Evolutionary conservation across 169 alveolate genomes (phyloP).

Genomic region (Cryptosporidium baileyi): DNA sequence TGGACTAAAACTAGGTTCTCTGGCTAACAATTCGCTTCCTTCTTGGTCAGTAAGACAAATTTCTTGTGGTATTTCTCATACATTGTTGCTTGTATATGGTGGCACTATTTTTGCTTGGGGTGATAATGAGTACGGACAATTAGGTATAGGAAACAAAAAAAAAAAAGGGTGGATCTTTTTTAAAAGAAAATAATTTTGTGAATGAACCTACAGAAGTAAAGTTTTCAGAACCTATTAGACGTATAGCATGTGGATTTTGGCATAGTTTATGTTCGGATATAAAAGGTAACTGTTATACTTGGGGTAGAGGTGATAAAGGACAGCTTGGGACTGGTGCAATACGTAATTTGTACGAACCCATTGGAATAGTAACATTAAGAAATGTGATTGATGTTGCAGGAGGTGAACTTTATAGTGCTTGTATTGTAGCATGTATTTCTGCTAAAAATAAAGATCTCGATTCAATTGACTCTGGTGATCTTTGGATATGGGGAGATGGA

Average conservation of each 20-base stretch:
- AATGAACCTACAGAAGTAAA: slow-evolving; percentile 20
- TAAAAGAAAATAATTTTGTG: neutral
- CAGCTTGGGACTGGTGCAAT: slow-evolving; percentile 75
- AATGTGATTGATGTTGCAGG: slow-evolving; percentile 84
- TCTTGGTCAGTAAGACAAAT: slow-evolving; percentile 68
- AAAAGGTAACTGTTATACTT: slow-evolving; percentile 25
- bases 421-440: slow-evolving; percentile 73
- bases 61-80: slow-evolving; percentile 76
- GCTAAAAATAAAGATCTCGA: slow-evolving; percentile 55
- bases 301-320: slow-evolving; percentile 72
- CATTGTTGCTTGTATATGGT: slow-evolving; percentile 66
- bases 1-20: neutral
- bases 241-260: slow-evolving; percentile 51
- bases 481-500: slow-evolving; percentile 88
- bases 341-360: slow-evolving; percentile 80
- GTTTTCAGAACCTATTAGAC: slow-evolving; percentile 34
- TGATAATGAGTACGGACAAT: slow-evolving; percentile 77
- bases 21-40: neutral
- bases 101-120: slow-evolving; percentile 75
- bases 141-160: slow-evolving; percentile 54
- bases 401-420: slow-evolving; percentile 84
- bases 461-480: slow-evolving; percentile 74
- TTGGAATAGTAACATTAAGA: slow-evolving; percentile 76
- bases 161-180: neutral
- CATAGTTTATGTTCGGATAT: slow-evolving; percentile 46